Conservation (phyloP, 2,329 filamentous ascomycete genomes). For the Samsoniella hepiali region DNA sequence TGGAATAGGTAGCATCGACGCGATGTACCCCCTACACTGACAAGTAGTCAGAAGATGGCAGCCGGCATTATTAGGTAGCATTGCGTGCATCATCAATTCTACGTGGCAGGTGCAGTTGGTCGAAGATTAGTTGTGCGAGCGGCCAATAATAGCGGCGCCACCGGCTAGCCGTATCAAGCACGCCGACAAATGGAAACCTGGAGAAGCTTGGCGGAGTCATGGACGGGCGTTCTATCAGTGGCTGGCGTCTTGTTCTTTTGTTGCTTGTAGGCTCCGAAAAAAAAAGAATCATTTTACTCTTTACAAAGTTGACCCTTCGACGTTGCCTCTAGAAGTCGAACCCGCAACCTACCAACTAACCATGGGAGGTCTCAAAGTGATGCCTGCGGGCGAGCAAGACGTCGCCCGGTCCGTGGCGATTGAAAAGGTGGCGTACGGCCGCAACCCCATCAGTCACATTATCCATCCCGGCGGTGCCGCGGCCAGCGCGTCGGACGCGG, state of each 20-base stretch:
- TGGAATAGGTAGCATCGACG: too few relatives aligned
- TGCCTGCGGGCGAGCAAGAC: conserved; percentile 13
- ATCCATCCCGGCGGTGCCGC: conserved; percentile 30
- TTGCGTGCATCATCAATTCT: too few relatives aligned
- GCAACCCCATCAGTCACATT: conserved; percentile 27
- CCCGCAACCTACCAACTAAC: too few relatives aligned
- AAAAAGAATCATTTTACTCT: not conserved
- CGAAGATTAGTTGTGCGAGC: not conserved
- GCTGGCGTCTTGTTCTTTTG: not conserved
- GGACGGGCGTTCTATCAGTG: not conserved
- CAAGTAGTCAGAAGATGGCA: too few relatives aligned
- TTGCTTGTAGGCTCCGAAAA: not conserved
- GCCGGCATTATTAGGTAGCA: too few relatives aligned
- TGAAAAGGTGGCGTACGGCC: conserved; percentile 15
- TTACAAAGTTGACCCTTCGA: not conserved
- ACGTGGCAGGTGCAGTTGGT: too few relatives aligned
- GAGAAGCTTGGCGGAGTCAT: conserved; percentile 1
- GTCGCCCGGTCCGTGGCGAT: conserved; percentile 16
- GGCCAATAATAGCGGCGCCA: not conserved
- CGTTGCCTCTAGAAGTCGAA: not conserved
- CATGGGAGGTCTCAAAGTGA: conserved; percentile 15
- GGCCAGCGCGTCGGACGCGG: conserved; percentile 11
- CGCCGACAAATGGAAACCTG: conserved; percentile 10
- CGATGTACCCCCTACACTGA: too few relatives aligned
- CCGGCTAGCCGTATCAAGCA: conserved; percentile 11